Evolutionary conservation across 169 alveolate genomes (phyloP), one percentile per base, ranked within the genome.

Genomic region (Eimeria mitis): DNA sequence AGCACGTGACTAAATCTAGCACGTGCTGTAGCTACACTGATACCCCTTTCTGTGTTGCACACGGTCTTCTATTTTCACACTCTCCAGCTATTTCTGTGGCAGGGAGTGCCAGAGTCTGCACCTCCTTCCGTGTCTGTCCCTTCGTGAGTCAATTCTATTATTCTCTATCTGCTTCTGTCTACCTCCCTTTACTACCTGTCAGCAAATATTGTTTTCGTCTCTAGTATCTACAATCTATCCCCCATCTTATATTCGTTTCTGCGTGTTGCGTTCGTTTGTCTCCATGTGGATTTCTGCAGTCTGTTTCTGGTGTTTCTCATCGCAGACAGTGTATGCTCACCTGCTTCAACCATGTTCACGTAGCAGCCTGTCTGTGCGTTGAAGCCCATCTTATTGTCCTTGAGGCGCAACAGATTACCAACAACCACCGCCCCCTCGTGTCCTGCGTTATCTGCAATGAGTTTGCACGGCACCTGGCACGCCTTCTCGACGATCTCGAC

Each of bases 381-480:
- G 97, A 98, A 99, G 42, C 99, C 99, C n/a, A 96, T 95, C 21
- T 13, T 79, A 31, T 68, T 7, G 71, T 79, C 76, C 40, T 65
- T 92, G 31, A 89, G 96, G 25, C 97, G 99, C 68, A 99, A 96
- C 63, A 99, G 98, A 75, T 98, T 98, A 49, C 99, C 99, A 75
- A 99, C 99, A 63, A 99, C 98, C 61, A 99, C 99, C 31, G 99
- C 97, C 84, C 99, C 99, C 97, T 99, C 99, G 97, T 98, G 98
- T 81, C 99, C 99, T 47, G 99, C 99, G 97, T 99, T 99, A 89
- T 99, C 98, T 23, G 99, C 99, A 79, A 99, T 99, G 73, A 99
- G 98, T 95, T 98, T 99, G 97, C 99, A 97, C 54, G 99, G 99
- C 90, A 99, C 99, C 97, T 98, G 98, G 97, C 99, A 98, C 2